A percentile compares a stretch with the other conserved stretches of the same genome.
Conservation (phyloP, 2,329 filamentous ascomycete species). For the Ophiostoma piceae region DNA sequence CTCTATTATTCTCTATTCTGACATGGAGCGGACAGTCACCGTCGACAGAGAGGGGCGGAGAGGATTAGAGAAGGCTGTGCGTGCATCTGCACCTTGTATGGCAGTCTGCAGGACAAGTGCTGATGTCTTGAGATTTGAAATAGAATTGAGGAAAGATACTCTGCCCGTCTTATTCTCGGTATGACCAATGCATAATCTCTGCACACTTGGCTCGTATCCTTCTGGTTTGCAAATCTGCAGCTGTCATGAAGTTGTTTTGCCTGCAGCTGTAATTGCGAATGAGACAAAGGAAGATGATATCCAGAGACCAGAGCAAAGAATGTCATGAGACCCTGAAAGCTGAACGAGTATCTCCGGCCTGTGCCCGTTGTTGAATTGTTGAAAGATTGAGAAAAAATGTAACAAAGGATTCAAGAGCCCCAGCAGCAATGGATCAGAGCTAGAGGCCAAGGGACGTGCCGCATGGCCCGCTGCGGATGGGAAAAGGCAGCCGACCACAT, state of each 20-base stretch:
- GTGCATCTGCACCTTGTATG: neutral
- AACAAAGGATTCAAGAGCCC: neutral
- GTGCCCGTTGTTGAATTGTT: neutral
- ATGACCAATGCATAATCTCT: neutral
- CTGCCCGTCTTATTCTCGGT: neutral
- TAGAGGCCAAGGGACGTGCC: slow-evolving; percentile 13
- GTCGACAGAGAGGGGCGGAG: neutral
- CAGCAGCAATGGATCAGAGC: neutral
- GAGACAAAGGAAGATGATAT: neutral
- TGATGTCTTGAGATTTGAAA: neutral
- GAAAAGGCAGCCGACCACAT: slow-evolving; percentile 5
- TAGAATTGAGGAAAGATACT: neutral
- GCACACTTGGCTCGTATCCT: neutral
- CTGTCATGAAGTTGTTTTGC: neutral
- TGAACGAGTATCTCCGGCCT: neutral
- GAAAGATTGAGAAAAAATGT: neutral
- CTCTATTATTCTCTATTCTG: neutral
- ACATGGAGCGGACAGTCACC: no score
- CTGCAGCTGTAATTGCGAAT: neutral
- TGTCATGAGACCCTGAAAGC: neutral
- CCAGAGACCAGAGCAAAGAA: neutral
- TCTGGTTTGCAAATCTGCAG: neutral
- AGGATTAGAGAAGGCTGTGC: neutral
- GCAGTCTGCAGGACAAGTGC: neutral
- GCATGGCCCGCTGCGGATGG: slow-evolving; percentile 4